Evolutionary conservation across 305 asterid genomes (phyloP).

Genomic region (Plantago coronopus): DNA sequence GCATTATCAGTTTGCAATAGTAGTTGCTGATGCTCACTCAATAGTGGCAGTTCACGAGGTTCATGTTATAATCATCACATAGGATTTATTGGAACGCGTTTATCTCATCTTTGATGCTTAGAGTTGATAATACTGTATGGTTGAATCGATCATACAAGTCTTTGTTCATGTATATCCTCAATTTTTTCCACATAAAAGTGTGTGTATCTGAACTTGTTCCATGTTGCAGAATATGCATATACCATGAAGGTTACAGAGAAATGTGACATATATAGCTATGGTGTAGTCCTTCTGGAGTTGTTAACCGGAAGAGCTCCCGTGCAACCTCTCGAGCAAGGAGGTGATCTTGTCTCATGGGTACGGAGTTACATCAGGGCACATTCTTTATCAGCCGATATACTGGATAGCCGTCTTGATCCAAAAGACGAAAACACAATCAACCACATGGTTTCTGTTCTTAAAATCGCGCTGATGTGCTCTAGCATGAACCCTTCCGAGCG

Average conservation of each 20-base stretch:
- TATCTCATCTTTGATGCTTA: slow-evolving; percentile 1
- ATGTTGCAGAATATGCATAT: slow-evolving; percentile 78
- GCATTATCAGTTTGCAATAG: not conserved
- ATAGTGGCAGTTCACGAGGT: no score
- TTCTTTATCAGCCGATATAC: slow-evolving; percentile 57
- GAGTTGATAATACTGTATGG: not conserved
- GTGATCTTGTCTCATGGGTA: slow-evolving; percentile 75
- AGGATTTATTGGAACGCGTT: not conserved
- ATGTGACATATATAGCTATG: slow-evolving; percentile 90
- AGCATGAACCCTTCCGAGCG: slow-evolving; percentile 65
- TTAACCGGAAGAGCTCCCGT: slow-evolving; percentile 84
- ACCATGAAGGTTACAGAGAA: slow-evolving; percentile 97
- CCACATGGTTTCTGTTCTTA: slow-evolving; percentile 74
- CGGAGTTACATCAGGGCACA: slow-evolving; percentile 48
- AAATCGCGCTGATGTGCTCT: slow-evolving; percentile 78
- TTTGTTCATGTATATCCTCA: not conserved
- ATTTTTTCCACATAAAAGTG: not conserved
- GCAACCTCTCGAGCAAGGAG: slow-evolving; percentile 82
- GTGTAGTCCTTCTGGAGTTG: slow-evolving; percentile 81
- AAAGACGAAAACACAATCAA: slow-evolving; percentile 40
- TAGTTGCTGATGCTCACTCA: not conserved
- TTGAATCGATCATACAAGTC: not conserved
- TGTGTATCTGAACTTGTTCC: slow-evolving; percentile 1
- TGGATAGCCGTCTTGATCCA: slow-evolving; percentile 58
- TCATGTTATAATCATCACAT: no score